Percentiles rank a stretch among this genome's conserved stretches.
These are phyloP conservation scores for Ocimum tenuiflorum DNA, from an alignment of 257 asterid genomes.

Conservation along the genomic window DNA sequence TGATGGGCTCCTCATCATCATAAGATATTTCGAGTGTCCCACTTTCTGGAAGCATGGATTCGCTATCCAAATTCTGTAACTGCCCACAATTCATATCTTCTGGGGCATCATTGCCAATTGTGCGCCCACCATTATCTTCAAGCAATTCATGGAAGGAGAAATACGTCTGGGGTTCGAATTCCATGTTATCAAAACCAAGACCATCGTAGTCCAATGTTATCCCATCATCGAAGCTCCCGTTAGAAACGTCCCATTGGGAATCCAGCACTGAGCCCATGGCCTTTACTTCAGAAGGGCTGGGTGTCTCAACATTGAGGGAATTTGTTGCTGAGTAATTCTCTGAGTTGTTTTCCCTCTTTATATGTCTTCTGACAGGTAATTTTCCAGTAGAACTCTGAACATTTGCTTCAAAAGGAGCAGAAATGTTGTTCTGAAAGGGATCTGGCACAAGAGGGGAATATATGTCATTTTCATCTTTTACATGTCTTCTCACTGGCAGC, in stretches of 20 bases:
- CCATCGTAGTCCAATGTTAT: slow-evolving; percentile 37
- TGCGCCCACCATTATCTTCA: slow-evolving; percentile 46
- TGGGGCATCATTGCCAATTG: slow-evolving; percentile 27
- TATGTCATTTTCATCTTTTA: slow-evolving; percentile 34
- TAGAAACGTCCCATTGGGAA: slow-evolving; percentile 49
- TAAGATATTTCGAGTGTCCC: slow-evolving; percentile 30
- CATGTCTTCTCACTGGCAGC: slow-evolving; percentile 63
- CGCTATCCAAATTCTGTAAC: slow-evolving; percentile 27
- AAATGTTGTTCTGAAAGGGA: slow-evolving; percentile 23
- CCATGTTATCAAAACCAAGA: slow-evolving; percentile 46
- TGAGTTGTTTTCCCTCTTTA: slow-evolving; percentile 28
- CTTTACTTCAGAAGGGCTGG: slow-evolving; percentile 21
- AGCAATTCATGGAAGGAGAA: slow-evolving; percentile 79
- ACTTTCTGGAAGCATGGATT: slow-evolving; percentile 27
- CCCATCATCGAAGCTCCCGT: slow-evolving; percentile 41
- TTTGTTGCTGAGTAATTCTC: slow-evolving; percentile 21
- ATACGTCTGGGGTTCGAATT: slow-evolving; percentile 90
- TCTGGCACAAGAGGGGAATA: slow-evolving; percentile 20
- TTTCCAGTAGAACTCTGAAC: slow-evolving; percentile 36
- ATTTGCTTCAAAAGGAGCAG: slow-evolving; percentile 30
- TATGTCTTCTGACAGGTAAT: slow-evolving; percentile 43
- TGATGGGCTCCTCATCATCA: slow-evolving; percentile 34
- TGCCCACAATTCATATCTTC: slow-evolving; percentile 12
- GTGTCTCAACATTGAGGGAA: slow-evolving; percentile 14
- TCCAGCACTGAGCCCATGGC: slow-evolving; percentile 5